Evolutionary conservation across 2,329 filamentous ascomycete genomes (phyloP), one percentile per base, ranked within the genome.

Genomic region (Claviceps quebecensis): DNA sequence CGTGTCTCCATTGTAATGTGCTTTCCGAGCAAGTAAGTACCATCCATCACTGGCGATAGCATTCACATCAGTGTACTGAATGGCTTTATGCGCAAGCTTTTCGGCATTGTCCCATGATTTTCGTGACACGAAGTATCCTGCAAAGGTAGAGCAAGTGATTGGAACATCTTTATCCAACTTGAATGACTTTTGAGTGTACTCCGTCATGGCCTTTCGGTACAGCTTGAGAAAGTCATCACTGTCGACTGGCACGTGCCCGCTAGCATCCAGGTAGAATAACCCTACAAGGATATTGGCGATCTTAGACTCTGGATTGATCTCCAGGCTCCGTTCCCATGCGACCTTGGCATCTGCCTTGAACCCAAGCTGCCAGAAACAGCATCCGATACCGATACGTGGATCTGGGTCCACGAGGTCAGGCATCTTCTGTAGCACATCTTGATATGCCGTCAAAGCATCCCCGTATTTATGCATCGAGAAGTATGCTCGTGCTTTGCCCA

Each of bases 1-100:
- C 6, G 80, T 69, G 53, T 96, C 83, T 43, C 85, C 84, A 53
- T 81, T 78, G 58, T 88, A 87, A 63, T 98, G 93, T 56, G 91
- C 87, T 65, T 95, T 96, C 54, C 90, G 78, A 29, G 89, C 93
- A 41, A 97, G 78, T 8, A 97, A 71, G 67, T 96, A 98, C 90
- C 91, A 97, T 38, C 93, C 94, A 64, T 98, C 94, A 68, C 91
- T 95, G 23, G 91, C 91, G 65, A 97, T 88, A 3, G 90, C 87
- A 65, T 95, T 95, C 59, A 97, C 87, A 63, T 98, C 93, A 2
- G 93, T 97, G 60, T 87, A 84, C 62, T 96, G 88, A 56, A 98
- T 96, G 6, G 93, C 90, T 65, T 93, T 93, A 64, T 90, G 86
- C 7, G 91, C 87, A 17, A 98, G 75, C 19, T 83, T 82, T 58